These are phyloP conservation scores for Candida sojae DNA, from an alignment of 1,139 yeast species.

Conservation along the genomic window DNA sequence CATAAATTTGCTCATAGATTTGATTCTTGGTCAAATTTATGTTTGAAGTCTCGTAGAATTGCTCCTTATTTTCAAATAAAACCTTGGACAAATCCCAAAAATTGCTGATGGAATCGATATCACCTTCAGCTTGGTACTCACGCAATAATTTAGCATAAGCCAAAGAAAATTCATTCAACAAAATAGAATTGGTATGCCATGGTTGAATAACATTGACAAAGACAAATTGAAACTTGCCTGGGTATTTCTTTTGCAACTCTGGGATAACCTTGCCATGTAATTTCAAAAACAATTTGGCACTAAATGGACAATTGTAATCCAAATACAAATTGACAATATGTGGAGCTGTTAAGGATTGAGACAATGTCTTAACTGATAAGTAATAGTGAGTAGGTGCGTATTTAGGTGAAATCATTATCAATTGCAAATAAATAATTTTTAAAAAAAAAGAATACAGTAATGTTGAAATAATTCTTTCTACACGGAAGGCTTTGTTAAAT, in stretches of 20 bases:
- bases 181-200: conserved; percentile 78
- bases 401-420: conserved; percentile 41
- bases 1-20: conserved; percentile 56
- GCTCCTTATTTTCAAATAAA: conserved; percentile 53
- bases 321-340: conserved; percentile 54
- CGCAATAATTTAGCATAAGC: conserved; percentile 66
- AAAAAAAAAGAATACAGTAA: too few species aligned
- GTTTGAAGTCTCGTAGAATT: conserved; percentile 65
- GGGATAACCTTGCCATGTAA: conserved; percentile 58
- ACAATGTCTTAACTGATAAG: conserved; percentile 22
- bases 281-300: conserved; percentile 63
- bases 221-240: conserved; percentile 56
- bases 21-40: conserved; percentile 56
- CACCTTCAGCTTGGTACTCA: conserved; percentile 18
- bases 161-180: conserved; percentile 70
- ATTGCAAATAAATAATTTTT: too few species aligned
- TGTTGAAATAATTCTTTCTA: too few species aligned
- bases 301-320: conserved; percentile 81
- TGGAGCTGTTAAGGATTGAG: conserved; percentile 23
- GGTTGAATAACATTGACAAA: conserved; percentile 76
- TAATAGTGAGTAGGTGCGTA: conserved; percentile 41
- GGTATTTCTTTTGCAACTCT: conserved; percentile 43
- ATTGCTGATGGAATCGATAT: conserved; percentile 26
- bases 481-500: too few species aligned
- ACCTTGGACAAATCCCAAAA: conserved; percentile 66